These are phyloP conservation scores for Monilinia laxa DNA, from an alignment of 2,329 filamentous ascomycete genomes.

Conservation along the genomic window DNA sequence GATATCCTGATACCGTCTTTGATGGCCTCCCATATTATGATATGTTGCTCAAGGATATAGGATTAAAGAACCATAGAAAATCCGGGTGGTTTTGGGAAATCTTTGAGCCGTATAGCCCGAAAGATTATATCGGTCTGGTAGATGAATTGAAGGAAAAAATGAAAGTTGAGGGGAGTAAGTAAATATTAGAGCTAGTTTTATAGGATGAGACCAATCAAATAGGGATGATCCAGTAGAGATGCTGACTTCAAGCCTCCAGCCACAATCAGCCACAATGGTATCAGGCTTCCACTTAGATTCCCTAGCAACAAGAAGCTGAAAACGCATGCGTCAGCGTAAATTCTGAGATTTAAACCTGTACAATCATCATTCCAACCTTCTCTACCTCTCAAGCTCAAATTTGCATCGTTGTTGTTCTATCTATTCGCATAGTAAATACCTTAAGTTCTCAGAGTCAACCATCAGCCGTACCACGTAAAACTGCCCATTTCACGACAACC, in stretches of 20 bases:
- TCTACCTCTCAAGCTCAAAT: background rate
- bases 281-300: background rate
- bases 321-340: constrained; percentile 17
- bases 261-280: constrained; percentile 2
- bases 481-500: background rate
- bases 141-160: constrained; percentile 43
- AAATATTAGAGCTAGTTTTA: constrained; percentile 33
- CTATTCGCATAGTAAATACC: background rate
- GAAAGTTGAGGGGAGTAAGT: background rate
- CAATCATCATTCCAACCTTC: background rate
- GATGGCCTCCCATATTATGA: constrained; percentile 75
- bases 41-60: constrained; percentile 64
- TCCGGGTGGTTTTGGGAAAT: constrained; percentile 43
- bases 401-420: background rate
- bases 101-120: constrained; percentile 47
- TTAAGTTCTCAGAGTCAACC: no score
- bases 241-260: background rate
- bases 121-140: constrained; percentile 48
- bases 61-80: constrained; percentile 57
- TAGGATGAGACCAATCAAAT: background rate
- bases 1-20: constrained; percentile 70
- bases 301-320: background rate
- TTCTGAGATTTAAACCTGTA: background rate
- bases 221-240: background rate
- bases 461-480: background rate